Percentiles rank a stretch among this genome's conserved stretches.
These are phyloP conservation scores for Casaregolazyma suthepensis DNA, from an alignment of 1,139 yeast species.

Conservation along the genomic window DNA sequence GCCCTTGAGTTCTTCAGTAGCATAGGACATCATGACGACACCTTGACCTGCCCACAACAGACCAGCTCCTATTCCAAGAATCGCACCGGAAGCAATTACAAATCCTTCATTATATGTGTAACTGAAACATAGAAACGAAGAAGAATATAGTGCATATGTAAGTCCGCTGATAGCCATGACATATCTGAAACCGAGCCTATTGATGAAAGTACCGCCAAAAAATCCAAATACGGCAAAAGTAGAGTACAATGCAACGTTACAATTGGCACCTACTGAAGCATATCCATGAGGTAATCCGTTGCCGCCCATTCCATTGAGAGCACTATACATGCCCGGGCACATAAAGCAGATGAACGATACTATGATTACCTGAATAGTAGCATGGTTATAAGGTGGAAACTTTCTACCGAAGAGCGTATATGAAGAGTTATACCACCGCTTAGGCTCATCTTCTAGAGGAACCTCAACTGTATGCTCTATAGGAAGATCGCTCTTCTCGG, in stretches of 20 bases:
- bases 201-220: conserved; percentile 55
- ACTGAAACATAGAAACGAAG: conserved; percentile 45
- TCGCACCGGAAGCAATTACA: conserved; percentile 55
- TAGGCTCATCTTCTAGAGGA: not conserved
- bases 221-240: conserved; percentile 51
- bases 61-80: conserved; percentile 52
- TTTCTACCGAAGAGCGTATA: not conserved
- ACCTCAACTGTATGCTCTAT: not conserved
- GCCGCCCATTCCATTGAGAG: conserved; percentile 49
- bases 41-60: conserved; percentile 60
- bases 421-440: not conserved
- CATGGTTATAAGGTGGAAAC: conserved; percentile 11
- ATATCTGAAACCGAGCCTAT: conserved; percentile 44
- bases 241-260: conserved; percentile 49
- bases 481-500: not conserved
- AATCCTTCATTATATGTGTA: conserved; percentile 48
- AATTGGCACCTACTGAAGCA: conserved; percentile 43
- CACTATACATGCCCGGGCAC: conserved; percentile 48
- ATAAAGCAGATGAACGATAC: conserved; percentile 29
- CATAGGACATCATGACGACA: conserved; percentile 48
- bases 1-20: conserved; percentile 49
- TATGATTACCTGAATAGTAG: conserved; percentile 26
- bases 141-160: conserved; percentile 53
- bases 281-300: conserved; percentile 38
- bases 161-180: conserved; percentile 50